Evolutionary conservation across 306 rosid genomes (phyloP).

Genomic region (Aeschynomene evenia): DNA sequence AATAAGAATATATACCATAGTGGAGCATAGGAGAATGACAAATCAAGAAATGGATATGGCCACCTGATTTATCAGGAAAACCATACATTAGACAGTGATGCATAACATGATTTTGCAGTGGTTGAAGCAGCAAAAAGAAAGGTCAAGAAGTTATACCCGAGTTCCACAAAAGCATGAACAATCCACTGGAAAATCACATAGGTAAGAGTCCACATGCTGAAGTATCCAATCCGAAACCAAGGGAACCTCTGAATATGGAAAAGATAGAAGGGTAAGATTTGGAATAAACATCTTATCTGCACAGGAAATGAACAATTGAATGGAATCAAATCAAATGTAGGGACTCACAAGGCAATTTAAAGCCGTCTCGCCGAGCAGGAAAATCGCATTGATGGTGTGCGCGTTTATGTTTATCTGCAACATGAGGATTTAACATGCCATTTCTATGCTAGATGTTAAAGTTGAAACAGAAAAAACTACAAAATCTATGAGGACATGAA

Average conservation of each 20-base stretch:
- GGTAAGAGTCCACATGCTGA: conserved; percentile 80
- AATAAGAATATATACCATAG: conserved; percentile 56
- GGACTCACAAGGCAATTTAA: conserved; percentile 77
- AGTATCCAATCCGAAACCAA: conserved; percentile 95
- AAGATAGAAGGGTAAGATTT: conserved; percentile 26
- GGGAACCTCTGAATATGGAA: conserved; percentile 66
- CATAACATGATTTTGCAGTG: neutral
- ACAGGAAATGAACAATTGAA: neutral
- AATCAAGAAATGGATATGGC: conserved; percentile 98
- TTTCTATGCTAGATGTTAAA: too few species aligned
- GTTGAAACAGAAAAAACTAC: too few species aligned
- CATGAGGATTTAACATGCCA: conserved; percentile 3
- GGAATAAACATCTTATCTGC: neutral
- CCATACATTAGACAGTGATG: conserved; percentile 12
- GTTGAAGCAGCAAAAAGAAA: neutral
- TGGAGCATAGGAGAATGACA: conserved; percentile 81
- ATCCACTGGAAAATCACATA: conserved; percentile 88
- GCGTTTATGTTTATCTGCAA: conserved; percentile 69
- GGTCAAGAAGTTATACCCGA: conserved; percentile 52
- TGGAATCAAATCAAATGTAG: conserved; percentile 9
- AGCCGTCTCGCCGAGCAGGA: conserved; percentile 81
- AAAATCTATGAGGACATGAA: neutral
- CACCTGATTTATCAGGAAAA: conserved; percentile 65
- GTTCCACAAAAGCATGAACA: conserved; percentile 67
- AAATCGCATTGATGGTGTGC: conserved; percentile 93